These are phyloP conservation scores for Saccharomycopsis schoenii DNA, from an alignment of 805 yeast species.

Conservation along the genomic window DNA sequence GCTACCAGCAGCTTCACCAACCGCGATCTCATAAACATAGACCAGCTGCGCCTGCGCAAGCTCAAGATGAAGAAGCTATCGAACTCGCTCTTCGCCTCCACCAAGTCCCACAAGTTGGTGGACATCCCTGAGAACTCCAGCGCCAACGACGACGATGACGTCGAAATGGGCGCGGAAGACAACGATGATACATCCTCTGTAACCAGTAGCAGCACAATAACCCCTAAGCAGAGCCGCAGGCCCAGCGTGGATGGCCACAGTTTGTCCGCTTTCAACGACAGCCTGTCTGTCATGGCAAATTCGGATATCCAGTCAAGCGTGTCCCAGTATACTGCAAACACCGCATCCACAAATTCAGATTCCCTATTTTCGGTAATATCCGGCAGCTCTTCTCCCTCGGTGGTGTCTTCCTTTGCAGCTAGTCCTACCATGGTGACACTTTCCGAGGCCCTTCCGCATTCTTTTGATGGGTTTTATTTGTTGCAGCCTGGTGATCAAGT, in stretches of 20 bases:
- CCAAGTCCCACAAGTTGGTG: background rate
- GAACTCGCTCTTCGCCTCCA: background rate
- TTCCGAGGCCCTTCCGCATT: conserved; percentile 43
- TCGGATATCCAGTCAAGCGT: background rate
- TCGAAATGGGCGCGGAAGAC: conserved; percentile 16
- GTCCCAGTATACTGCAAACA: no score
- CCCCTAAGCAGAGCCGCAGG: background rate
- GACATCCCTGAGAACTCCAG: background rate
- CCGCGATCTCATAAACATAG: background rate
- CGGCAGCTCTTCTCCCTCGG: conserved; percentile 1
- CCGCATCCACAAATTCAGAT: background rate
- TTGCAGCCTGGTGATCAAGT: conserved; percentile 40
- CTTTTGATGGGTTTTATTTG: conserved; percentile 46
- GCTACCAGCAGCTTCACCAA: conserved; percentile 21
- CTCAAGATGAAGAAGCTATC: conserved; percentile 2
- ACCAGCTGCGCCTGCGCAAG: background rate
- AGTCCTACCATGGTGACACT: conserved; percentile 25
- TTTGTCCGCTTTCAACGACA: no score
- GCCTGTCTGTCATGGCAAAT: background rate
- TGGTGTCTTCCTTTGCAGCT: conserved; percentile 2
- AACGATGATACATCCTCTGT: background rate
- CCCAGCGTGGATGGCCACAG: background rate
- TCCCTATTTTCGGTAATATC: conserved; percentile 14
- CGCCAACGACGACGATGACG: conserved; percentile 16
- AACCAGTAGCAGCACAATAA: background rate